Conservation (phyloP, 768 basidiomycete genomes). For the Boletus edulis region DNA sequence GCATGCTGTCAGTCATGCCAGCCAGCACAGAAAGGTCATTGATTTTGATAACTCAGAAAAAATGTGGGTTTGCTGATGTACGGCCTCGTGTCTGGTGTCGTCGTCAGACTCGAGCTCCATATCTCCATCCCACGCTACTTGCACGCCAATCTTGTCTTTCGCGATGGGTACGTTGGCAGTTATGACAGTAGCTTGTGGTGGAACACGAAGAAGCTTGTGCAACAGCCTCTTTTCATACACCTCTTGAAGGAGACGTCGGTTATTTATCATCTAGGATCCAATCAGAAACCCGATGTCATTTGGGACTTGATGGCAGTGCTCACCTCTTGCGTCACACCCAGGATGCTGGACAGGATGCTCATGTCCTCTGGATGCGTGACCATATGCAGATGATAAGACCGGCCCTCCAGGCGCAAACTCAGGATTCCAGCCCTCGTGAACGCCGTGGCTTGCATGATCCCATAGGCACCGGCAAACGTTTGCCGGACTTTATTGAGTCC, state of each 20-base stretch:
- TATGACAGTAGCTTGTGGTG: too few species aligned
- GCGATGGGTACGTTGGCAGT: too few species aligned
- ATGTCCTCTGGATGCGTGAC: conserved; percentile 55
- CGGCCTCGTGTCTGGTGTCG: too few species aligned
- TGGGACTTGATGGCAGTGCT: conserved; percentile 11
- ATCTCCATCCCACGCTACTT: too few species aligned
- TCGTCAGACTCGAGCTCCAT: too few species aligned
- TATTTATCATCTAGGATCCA: conserved; percentile 61
- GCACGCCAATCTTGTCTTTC: too few species aligned
- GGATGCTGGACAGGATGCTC: conserved; percentile 76
- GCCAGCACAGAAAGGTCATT: too few species aligned
- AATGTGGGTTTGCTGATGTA: too few species aligned
- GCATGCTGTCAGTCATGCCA: too few species aligned
- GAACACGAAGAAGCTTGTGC: too few species aligned
- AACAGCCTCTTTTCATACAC: too few species aligned
- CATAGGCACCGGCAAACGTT: conserved; percentile 79
- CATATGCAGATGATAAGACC: conserved; percentile 44
- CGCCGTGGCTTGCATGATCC: conserved; percentile 73
- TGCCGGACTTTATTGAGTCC: conserved; percentile 79
- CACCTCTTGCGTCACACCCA: conserved; percentile 85
- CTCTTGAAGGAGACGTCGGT: conserved; percentile 65
- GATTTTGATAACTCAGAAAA: too few species aligned
- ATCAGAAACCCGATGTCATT: conserved; percentile 2
- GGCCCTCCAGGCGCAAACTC: conserved; percentile 51
- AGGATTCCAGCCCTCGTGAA: conserved; percentile 65